These are phyloP conservation scores for Magnolia sinica DNA, from an alignment of 164 flowering plant genomes.

Conservation along the genomic window DNA sequence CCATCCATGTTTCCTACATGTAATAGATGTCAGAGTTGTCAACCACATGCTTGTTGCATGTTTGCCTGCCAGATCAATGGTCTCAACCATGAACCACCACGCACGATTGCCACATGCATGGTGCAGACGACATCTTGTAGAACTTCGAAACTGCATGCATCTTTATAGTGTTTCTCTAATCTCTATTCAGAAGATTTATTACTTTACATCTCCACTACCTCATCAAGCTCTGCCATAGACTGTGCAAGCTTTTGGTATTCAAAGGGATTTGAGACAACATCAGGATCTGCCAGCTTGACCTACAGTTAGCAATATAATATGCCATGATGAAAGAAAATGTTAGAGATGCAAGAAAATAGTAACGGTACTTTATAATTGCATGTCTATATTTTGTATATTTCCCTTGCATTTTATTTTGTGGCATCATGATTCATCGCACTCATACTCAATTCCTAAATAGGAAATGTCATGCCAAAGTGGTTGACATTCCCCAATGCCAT, in stretches of 20 bases:
- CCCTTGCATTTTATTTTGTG: background rate
- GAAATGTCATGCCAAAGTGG: background rate
- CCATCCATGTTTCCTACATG: no score
- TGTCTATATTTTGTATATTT: background rate
- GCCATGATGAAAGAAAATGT: background rate
- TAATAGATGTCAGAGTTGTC: background rate
- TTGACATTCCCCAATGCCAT: background rate
- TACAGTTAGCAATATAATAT: constrained; percentile 18
- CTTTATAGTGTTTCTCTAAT: background rate
- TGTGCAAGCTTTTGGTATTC: constrained; percentile 94
- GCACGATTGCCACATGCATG: background rate
- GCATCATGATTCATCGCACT: constrained; percentile 1
- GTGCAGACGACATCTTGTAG: constrained; percentile 6
- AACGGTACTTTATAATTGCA: background rate
- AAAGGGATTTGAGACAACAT: constrained; percentile 72
- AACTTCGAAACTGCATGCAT: background rate
- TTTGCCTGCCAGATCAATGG: background rate
- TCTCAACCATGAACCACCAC: background rate
- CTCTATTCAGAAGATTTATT: background rate
- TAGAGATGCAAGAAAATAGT: background rate
- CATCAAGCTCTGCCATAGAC: constrained; percentile 88
- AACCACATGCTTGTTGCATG: background rate
- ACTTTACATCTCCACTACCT: constrained; percentile 37
- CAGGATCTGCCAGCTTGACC: constrained; percentile 97
- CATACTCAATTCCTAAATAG: background rate